A percentile compares a stretch with the other conserved stretches of the same genome.
Conservation (phyloP, 352 stramenopile species). For the Phytophthora chlamydospora region DNA sequence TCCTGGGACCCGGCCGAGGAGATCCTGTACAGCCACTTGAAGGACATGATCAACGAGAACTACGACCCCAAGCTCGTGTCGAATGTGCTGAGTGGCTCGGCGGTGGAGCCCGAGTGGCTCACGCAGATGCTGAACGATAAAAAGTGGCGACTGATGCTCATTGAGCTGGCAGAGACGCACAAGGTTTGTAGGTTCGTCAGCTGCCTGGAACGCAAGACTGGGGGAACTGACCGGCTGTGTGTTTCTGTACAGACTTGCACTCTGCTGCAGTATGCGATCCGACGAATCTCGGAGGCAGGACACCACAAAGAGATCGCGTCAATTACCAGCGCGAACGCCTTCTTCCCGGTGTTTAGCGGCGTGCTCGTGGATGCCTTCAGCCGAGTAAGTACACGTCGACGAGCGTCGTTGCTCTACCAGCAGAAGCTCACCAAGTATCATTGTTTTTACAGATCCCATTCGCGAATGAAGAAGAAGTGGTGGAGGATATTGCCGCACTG, state of each 20-base stretch:
- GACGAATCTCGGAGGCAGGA: slow-evolving; percentile 83
- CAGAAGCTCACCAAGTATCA: neutral
- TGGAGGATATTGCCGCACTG: slow-evolving; percentile 71
- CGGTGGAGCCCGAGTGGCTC: slow-evolving; percentile 79
- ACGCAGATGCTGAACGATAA: slow-evolving; percentile 83
- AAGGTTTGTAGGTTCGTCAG: slow-evolving; percentile 46
- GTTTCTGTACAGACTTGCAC: slow-evolving; percentile 63
- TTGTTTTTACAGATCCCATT: slow-evolving; percentile 70
- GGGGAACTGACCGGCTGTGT: slow-evolving; percentile 7
- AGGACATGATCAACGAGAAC: slow-evolving; percentile 78
- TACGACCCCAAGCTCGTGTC: slow-evolving; percentile 89
- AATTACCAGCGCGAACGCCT: slow-evolving; percentile 82
- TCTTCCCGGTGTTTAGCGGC: slow-evolving; percentile 88
- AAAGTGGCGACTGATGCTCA: slow-evolving; percentile 87
- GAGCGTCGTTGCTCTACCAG: neutral
- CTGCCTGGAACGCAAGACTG: neutral
- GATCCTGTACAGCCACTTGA: slow-evolving; percentile 78
- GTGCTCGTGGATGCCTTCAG: slow-evolving; percentile 80
- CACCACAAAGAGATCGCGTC: slow-evolving; percentile 91
- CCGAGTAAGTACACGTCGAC: slow-evolving; percentile 43
- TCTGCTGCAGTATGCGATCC: slow-evolving; percentile 86
- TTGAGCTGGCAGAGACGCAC: slow-evolving; percentile 85
- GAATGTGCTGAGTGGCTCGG: slow-evolving; percentile 83
- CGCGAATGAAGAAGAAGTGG: slow-evolving; percentile 77
- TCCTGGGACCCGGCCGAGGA: slow-evolving; percentile 80